These are phyloP conservation scores for Rhodofomes roseus DNA, from an alignment of 1,284 basidiomycete genomes.

Conservation along the genomic window DNA sequence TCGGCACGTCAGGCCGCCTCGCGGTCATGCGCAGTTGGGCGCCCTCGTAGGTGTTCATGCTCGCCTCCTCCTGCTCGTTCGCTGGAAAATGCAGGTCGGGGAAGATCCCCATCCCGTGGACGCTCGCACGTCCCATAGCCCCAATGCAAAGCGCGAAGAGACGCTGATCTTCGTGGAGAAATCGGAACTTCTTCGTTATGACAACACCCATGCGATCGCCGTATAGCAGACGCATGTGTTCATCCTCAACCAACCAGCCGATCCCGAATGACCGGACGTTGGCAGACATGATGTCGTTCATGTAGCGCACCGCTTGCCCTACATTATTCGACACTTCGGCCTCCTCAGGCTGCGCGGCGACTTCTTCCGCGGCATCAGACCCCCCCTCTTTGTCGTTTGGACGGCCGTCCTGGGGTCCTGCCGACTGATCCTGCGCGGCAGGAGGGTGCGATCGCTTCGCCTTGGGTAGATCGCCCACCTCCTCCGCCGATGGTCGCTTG, in stretches of 20 bases:
- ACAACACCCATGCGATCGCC: constrained; percentile 1
- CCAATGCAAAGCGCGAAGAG: neutral
- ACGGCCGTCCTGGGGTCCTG: neutral
- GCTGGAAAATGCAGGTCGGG: neutral
- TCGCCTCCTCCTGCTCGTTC: neutral
- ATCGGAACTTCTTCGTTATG: neutral
- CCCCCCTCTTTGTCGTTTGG: neutral
- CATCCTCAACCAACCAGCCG: neutral
- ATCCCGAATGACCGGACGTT: neutral
- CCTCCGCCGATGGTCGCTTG: neutral
- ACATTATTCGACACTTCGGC: neutral
- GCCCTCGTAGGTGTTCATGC: neutral
- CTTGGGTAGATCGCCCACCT: neutral
- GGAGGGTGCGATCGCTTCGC: neutral
- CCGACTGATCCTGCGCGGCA: neutral
- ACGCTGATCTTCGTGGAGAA: neutral
- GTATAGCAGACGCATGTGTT: neutral
- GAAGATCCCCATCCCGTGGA: neutral
- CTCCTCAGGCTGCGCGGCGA: neutral
- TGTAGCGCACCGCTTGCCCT: neutral
- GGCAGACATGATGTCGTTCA: neutral
- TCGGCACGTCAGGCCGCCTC: neutral
- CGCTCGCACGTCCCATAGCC: neutral
- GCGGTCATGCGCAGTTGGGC: neutral
- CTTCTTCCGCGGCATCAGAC: neutral